These are phyloP conservation scores for Dryas octopetala DNA, from an alignment of 306 rosid species.

Conservation along the genomic window DNA sequence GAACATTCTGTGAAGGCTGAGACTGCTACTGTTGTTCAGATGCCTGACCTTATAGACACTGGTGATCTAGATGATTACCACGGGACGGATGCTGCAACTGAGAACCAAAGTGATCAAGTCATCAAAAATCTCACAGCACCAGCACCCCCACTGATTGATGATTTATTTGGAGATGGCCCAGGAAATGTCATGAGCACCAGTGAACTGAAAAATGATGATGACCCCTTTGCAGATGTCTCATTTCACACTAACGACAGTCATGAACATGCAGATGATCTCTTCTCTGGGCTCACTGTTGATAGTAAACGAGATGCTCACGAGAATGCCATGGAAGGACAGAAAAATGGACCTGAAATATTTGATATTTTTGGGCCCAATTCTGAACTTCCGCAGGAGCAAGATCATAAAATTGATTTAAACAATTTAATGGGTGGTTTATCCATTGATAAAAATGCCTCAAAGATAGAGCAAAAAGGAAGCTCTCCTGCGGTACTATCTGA, in stretches of 20 bases:
- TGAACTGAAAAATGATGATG: conserved; percentile 64
- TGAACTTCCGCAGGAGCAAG: conserved; percentile 36
- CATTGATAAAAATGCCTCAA: conserved; percentile 50
- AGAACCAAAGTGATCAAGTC: conserved; percentile 41
- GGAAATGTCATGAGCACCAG: conserved; percentile 38
- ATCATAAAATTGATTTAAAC: conserved; percentile 36
- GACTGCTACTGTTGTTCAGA: conserved; percentile 39
- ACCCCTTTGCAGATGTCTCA: conserved; percentile 93
- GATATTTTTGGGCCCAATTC: conserved; percentile 68
- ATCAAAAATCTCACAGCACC: conserved; percentile 44
- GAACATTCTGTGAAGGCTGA: conserved; percentile 53
- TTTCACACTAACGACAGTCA: conserved; percentile 62
- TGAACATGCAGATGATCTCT: conserved; percentile 67
- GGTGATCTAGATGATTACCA: conserved; percentile 53
- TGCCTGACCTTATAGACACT: conserved; percentile 90
- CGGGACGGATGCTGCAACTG: conserved; percentile 33
- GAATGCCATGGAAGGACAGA: conserved; percentile 37
- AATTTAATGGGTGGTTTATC: conserved; percentile 73
- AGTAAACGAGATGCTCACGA: conserved; percentile 44
- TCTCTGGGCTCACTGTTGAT: conserved; percentile 78
- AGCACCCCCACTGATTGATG: conserved; percentile 62
- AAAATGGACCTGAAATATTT: conserved; percentile 50
- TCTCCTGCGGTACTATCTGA: conserved; percentile 43
- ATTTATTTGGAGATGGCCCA: conserved; percentile 75
- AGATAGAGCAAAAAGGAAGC: conserved; percentile 45